phyloP scores from a whole-genome alignment of 345 rosid genomes.

The Microthlaspi erraticum region DNA sequence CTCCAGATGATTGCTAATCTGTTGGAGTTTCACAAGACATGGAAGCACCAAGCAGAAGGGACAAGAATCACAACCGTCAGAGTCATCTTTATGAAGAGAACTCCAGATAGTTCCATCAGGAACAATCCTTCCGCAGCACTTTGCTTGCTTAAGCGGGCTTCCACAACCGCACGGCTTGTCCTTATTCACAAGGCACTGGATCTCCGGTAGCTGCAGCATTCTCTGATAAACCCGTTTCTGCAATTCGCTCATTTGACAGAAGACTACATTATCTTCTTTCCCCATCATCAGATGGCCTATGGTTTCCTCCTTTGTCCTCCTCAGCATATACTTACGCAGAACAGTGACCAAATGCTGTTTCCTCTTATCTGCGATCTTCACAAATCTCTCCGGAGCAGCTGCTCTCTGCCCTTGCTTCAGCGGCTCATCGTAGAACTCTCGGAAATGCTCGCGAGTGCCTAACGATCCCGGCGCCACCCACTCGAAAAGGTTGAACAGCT shows the following conservation, averaged over 20 bases:
- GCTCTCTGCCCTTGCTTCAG: slow-evolving; percentile 90
- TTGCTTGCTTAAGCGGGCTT: slow-evolving; percentile 85
- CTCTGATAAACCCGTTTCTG: slow-evolving; percentile 81
- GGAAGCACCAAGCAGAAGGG: slow-evolving; percentile 97
- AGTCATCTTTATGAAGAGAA: slow-evolving; percentile 79
- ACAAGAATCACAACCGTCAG: slow-evolving; percentile 95
- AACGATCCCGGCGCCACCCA: slow-evolving; percentile 90
- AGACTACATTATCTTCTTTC: slow-evolving; percentile 94
- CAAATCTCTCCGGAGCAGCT: slow-evolving; percentile 78
- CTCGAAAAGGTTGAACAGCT: slow-evolving; percentile 83
- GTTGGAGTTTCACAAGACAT: slow-evolving; percentile 65
- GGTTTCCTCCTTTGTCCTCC: slow-evolving; percentile 97
- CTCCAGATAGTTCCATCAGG: slow-evolving; percentile 93
- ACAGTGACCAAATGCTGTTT: slow-evolving; percentile 74
- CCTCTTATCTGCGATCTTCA: slow-evolving; percentile 75
- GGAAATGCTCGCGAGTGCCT: slow-evolving; percentile 90
- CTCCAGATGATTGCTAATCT: slow-evolving; percentile 97
- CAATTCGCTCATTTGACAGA: slow-evolving; percentile 91
- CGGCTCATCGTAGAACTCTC: slow-evolving; percentile 86
- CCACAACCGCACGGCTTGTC: slow-evolving; percentile 87
- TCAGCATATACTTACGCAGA: slow-evolving; percentile 78
- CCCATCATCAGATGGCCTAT: slow-evolving; percentile 98
- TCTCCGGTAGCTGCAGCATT: slow-evolving; percentile 82
- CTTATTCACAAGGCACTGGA: slow-evolving; percentile 90
- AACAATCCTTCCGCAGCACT: slow-evolving; percentile 88